phyloP scores from a whole-genome alignment of 139 green algal genomes.

The Monoraphidium neglectum region DNA sequence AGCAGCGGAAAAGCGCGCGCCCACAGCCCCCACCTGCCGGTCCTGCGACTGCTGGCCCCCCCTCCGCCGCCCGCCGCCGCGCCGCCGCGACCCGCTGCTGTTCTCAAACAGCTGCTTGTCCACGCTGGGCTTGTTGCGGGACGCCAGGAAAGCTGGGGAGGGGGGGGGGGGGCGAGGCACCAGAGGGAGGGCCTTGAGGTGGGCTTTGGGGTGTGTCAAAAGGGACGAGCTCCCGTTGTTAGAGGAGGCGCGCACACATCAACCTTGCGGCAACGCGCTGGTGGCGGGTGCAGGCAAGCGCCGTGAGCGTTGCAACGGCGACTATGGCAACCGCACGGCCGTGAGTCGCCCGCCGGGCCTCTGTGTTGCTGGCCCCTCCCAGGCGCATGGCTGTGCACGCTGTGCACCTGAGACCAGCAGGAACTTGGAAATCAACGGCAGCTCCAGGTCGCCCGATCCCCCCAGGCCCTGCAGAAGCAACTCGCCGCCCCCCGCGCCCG shows the following conservation, averaged over 20 bases:
- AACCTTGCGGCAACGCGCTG: neutral
- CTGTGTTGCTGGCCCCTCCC: too few species aligned
- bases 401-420: conserved; percentile 19
- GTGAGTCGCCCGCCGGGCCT: too few species aligned
- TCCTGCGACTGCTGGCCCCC: conserved; percentile 2
- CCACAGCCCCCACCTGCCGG: conserved; percentile 8
- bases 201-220: neutral
- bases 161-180: neutral
- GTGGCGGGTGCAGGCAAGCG: neutral
- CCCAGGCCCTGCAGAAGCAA: neutral
- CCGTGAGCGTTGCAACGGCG: neutral
- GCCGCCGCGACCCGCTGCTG: neutral
- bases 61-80: neutral
- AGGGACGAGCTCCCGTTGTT: neutral
- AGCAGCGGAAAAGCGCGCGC: neutral
- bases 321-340: neutral
- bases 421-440: conserved; percentile 22
- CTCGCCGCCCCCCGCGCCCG: neutral
- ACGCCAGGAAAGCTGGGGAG: conserved; percentile 19
- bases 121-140: conserved; percentile 21
- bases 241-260: neutral
- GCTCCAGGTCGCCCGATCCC: conserved; percentile 11
- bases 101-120: conserved; percentile 27
- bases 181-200: neutral
- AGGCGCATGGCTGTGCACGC: neutral